These are phyloP conservation scores for Echium plantagineum DNA, from an alignment of 257 asterid species.

Conservation along the genomic window DNA sequence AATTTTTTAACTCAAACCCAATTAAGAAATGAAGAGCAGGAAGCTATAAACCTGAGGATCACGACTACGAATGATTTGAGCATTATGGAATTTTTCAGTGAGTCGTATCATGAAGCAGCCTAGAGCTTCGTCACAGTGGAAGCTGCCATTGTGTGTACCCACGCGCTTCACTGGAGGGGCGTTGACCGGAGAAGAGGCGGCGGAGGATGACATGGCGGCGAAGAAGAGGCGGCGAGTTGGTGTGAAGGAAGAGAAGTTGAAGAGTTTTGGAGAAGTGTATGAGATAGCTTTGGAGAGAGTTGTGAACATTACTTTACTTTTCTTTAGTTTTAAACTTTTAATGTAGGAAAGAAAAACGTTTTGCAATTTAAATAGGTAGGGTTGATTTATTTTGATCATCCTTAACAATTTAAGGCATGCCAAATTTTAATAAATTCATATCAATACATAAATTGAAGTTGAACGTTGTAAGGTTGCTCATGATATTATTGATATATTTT, in stretches of 20 bases:
- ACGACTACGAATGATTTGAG: slow-evolving; percentile 72
- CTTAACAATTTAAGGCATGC: too few relatives aligned
- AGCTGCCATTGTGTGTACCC: slow-evolving; percentile 93
- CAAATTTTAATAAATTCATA: too few relatives aligned
- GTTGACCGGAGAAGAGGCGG: slow-evolving; percentile 9
- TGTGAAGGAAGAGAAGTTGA: not conserved
- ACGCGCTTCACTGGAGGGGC: slow-evolving; percentile 34
- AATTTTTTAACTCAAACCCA: not conserved
- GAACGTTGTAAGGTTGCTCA: too few relatives aligned
- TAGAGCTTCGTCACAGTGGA: slow-evolving; percentile 95
- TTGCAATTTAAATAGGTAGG: too few relatives aligned
- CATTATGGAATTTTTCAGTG: slow-evolving; percentile 48
- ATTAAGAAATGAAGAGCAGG: not conserved
- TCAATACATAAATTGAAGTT: too few relatives aligned
- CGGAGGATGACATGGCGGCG: slow-evolving; percentile 9
- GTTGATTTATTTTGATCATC: too few relatives aligned
- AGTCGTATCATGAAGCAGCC: slow-evolving; percentile 97
- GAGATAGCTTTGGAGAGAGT: too few relatives aligned
- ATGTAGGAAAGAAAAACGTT: too few relatives aligned
- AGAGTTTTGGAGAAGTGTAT: not conserved
- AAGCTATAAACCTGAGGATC: slow-evolving; percentile 47
- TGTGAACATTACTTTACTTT: not conserved
- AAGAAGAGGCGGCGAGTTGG: not conserved
- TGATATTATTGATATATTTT: too few relatives aligned
- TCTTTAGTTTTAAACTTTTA: too few relatives aligned